Evolutionary conservation across 331 rosid species (phyloP), one percentile per base, ranked within the genome.

Genomic region (Erythrophleum ivorense): DNA sequence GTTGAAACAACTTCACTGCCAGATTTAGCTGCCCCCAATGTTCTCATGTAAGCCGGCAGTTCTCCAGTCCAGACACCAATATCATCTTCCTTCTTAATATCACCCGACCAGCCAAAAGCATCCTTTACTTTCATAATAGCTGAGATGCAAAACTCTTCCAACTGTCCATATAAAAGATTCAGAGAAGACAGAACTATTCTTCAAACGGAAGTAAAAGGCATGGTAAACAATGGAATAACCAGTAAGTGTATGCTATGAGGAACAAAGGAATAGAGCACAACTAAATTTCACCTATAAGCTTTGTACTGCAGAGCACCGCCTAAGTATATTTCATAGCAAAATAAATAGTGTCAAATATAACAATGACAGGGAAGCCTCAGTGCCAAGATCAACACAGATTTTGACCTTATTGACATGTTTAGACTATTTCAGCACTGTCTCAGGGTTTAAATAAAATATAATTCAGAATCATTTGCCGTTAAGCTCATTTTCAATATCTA

Each of bases 31-130:
- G 67, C 85, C 82, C 70, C 78, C 57, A 75, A 73, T 63, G 63
- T 76, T 87, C 80, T 82, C 86, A 95, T 80, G 86, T 88, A 95
- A 53, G 89, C 79, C 0, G 98, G 98, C 82, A 89, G 68, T 84
- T 88, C 90, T 63, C 98, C 98, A 62, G 86, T 89, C 93, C 91
- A 95, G 41, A 85, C 90, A 78, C 98, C 96, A 53, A 86, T 79
- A 55, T 87, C 81, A 81, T 79, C 85, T 82, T 91, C 97, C 33
- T 67, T 80, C 81, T 24, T 78, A 78, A 91, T 82, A 67, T 93
- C 97, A 53, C 84, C 93, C 0, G 90, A 81, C 97, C 97, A 95
- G 36, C 93, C 92, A 78, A 86, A 87, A 66, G 91, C 92, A 77
- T 86, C 86, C 78, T 87, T 91, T 78, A 95, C 77, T 87, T 87